Evolutionary conservation across 148 eudicot genomes (phyloP), one percentile per base, ranked within the genome.

Genomic region (Fallopia convolvulus): DNA sequence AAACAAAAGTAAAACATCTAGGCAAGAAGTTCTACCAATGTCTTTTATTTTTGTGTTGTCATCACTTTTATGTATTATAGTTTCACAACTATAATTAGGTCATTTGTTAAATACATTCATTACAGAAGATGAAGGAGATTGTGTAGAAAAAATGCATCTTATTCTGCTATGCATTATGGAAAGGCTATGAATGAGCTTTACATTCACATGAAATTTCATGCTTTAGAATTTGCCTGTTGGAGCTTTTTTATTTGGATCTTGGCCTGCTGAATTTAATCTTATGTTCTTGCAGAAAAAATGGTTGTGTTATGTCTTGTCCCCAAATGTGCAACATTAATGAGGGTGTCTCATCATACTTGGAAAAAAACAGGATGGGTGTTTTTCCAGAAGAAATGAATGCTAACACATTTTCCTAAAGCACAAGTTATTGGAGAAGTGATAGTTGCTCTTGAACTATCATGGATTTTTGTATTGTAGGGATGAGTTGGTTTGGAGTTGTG

Each of bases 301-400:
- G 93, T 78, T 88, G 75, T 92, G 97, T 89, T 92, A 94, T 79
- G 78, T 92, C 80, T 86, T 85, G 81, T 82, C 84, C 72, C 94
- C 92, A 26, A 79, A 82, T 63, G 91, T 87, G 66, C 90, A 89
- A 76, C 85, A 90, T 86, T 90, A 88, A 90, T 76, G 74, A 74
- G 78, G 49, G 21, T 26, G 61, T 75, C 42, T 32, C 63, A 74
- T 8, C 2, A 2, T 23, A 4, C 14, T 1, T 2, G 36, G 36
- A 60, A 60, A 60, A n/a, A 60, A 60, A 6, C 74, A 76, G 78
- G 81, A 70, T 76, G 70, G 79, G 72, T 81, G 47, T 70, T 77
- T 68, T 79, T 78, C 76, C 78, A 68, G 63, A 70, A 75, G 75
- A 78, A 70, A 61, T 78, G 85, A 84, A 79, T 76, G 78, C 74